Percentiles rank a stretch among this genome's conserved stretches.
These are phyloP conservation scores for Spathaspora sp. DNA, from an alignment of 1,139 yeast genomes.

Conservation along the genomic window DNA sequence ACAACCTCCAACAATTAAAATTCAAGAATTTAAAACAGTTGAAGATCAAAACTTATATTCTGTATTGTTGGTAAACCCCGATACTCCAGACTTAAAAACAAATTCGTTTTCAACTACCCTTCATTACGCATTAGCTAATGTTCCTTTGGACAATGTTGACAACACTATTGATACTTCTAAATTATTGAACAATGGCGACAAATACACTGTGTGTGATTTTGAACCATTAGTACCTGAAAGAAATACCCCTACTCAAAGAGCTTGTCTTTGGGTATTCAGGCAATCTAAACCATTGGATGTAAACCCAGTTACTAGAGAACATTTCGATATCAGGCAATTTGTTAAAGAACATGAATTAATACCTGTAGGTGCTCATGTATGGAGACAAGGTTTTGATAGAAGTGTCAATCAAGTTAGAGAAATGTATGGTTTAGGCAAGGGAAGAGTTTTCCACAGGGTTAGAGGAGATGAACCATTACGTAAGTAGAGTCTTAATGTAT, in stretches of 20 bases:
- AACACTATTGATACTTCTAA: conserved; percentile 57
- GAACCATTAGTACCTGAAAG: conserved; percentile 88
- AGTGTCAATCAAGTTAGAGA: conserved; percentile 67
- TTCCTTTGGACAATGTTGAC: conserved; percentile 59
- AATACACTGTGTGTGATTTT: conserved; percentile 55
- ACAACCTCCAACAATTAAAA: conserved; percentile 70
- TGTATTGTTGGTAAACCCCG: conserved; percentile 84
- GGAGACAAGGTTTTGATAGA: conserved; percentile 87
- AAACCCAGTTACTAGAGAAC: conserved; percentile 27
- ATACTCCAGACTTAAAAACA: conserved; percentile 71
- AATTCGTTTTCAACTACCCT: conserved; percentile 73
- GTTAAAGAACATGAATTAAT: conserved; percentile 52
- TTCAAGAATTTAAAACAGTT: conserved; percentile 65
- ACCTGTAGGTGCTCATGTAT: conserved; percentile 88
- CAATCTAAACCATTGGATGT: conserved; percentile 41
- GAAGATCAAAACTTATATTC: conserved; percentile 57
- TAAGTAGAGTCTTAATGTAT: too few species aligned
- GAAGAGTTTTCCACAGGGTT: conserved; percentile 68
- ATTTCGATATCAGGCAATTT: conserved; percentile 73
- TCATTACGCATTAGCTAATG: conserved; percentile 77
- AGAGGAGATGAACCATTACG: conserved; percentile 32
- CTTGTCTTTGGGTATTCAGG: conserved; percentile 87
- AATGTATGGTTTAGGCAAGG: conserved; percentile 68
- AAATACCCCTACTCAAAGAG: conserved; percentile 80
- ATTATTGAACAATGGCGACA: conserved; percentile 38